Percentiles rank a stretch among this genome's conserved stretches.
phyloP scores from a whole-genome alignment of 2,329 filamentous ascomycete genomes.

The Claviceps arundinis region DNA sequence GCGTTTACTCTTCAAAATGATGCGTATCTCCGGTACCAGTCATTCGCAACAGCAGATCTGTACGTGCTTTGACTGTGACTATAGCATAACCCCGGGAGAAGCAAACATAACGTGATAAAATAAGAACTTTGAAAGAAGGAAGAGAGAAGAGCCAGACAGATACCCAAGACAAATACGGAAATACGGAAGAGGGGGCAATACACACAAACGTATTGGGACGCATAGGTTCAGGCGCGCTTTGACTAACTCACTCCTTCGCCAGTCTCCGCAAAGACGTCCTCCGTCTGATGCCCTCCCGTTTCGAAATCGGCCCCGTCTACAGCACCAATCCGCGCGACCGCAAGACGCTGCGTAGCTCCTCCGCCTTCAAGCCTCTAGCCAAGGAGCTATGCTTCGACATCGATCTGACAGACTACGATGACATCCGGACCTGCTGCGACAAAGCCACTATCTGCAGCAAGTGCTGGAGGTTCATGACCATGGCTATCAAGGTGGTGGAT shows the following conservation, averaged over 20 bases:
- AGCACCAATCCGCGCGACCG: constrained; percentile 85
- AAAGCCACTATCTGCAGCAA: constrained; percentile 87
- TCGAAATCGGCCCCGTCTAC: constrained; percentile 98
- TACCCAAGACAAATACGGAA: too few relatives aligned
- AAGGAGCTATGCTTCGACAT: constrained; percentile 99
- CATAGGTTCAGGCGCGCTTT: too few relatives aligned
- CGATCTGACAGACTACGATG: constrained; percentile 97
- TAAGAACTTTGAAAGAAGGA: background rate
- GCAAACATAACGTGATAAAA: background rate
- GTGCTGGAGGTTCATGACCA: constrained; percentile 95
- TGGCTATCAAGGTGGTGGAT: constrained; percentile 93
- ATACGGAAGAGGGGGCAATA: too few relatives aligned
- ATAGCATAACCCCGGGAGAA: too few relatives aligned
- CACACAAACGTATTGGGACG: too few relatives aligned
- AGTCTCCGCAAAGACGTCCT: constrained; percentile 86
- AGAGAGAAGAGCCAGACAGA: background rate
- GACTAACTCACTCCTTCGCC: background rate
- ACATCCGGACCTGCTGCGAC: constrained; percentile 86
- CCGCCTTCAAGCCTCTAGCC: constrained; percentile 70
- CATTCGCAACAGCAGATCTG: constrained; percentile 40
- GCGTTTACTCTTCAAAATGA: constrained; percentile 91
- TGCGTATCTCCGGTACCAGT: constrained; percentile 85
- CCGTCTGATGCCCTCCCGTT: constrained; percentile 76
- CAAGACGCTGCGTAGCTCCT: constrained; percentile 69
- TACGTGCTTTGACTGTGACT: constrained; percentile 14